Percentiles rank a stretch among this genome's conserved stretches.
phyloP scores from a whole-genome alignment of 768 basidiomycete species.

The Amanita thiersii region DNA sequence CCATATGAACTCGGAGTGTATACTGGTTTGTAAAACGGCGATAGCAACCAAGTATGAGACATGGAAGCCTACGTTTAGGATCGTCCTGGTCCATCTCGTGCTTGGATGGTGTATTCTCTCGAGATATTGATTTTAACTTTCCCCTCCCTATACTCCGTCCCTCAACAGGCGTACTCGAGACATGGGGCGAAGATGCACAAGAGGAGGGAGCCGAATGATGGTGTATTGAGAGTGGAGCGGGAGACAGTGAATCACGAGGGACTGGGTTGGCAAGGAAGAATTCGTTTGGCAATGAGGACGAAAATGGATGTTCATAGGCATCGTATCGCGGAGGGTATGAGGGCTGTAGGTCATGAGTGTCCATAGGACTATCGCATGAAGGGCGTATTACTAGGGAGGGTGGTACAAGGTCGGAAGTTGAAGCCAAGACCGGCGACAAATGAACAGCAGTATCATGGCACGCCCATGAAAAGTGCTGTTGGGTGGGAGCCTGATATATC shows the following conservation, averaged over 20 bases:
- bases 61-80: slow-evolving; percentile 36
- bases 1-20: slow-evolving; percentile 47
- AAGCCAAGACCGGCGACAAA: no score
- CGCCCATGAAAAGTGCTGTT: neutral
- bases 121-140: slow-evolving; percentile 13
- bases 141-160: neutral
- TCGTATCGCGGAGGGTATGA: neutral
- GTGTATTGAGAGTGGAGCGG: slow-evolving; percentile 6
- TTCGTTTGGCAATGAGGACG: slow-evolving; percentile 5
- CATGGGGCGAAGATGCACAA: slow-evolving; percentile 10
- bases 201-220: slow-evolving; percentile 12
- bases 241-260: neutral
- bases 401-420: no score
- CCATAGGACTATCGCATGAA: no score
- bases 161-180: slow-evolving; percentile 3
- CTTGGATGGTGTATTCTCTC: slow-evolving; percentile 23
- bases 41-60: slow-evolving; percentile 36
- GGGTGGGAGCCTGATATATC: neutral
- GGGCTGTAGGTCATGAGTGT: no score
- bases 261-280: slow-evolving; percentile 1
- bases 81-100: slow-evolving; percentile 25
- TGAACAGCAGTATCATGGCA: no score
- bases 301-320: slow-evolving; percentile 6
- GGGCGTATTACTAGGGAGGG: no score
- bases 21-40: slow-evolving; percentile 47